Percentiles rank a stretch among this genome's conserved stretches.
Evolutionary conservation across 2,329 filamentous ascomycete species (phyloP).

Genomic region (Rutstroemia sp.): DNA sequence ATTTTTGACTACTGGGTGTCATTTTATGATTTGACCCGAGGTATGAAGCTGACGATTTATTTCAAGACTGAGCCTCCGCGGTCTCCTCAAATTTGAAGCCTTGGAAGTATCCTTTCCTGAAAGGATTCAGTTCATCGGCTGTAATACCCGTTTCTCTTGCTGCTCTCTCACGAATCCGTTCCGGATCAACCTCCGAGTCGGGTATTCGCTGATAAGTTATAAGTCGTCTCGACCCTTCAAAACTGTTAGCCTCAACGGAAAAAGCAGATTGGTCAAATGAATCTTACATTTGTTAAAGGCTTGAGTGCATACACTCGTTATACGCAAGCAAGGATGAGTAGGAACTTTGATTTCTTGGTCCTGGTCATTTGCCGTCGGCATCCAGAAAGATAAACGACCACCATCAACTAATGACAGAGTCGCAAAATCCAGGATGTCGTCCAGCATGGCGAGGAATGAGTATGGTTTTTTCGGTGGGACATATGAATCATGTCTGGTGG

Average conservation of each 20-base stretch:
- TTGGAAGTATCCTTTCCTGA: constrained; percentile 46
- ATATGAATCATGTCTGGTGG: constrained; percentile 53
- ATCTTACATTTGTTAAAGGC: constrained; percentile 77
- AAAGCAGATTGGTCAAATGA: too few relatives aligned
- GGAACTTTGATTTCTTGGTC: constrained; percentile 71
- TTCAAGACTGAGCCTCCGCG: too few relatives aligned
- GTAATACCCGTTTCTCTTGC: constrained; percentile 37
- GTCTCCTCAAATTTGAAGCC: constrained; percentile 30
- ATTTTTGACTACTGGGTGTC: too few relatives aligned
- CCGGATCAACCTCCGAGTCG: constrained; percentile 45
- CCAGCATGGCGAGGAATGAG: constrained; percentile 81
- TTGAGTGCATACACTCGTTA: constrained; percentile 74
- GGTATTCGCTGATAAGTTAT: constrained; percentile 75
- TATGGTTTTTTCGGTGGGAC: constrained; percentile 88
- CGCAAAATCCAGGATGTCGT: constrained; percentile 82
- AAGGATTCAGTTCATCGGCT: constrained; percentile 62
- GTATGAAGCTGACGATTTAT: too few relatives aligned
- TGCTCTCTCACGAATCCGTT: constrained; percentile 21
- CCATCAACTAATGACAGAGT: constrained; percentile 66
- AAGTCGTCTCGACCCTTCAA: constrained; percentile 72
- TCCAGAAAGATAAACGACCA: constrained; percentile 88
- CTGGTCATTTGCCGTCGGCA: constrained; percentile 82
- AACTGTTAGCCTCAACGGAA: not conserved
- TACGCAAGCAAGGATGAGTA: constrained; percentile 64
- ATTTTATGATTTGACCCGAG: too few relatives aligned